Evolutionary conservation across 2,329 filamentous ascomycete species (phyloP), one percentile per base, ranked within the genome.

Genomic region (Claviceps cyperi): DNA sequence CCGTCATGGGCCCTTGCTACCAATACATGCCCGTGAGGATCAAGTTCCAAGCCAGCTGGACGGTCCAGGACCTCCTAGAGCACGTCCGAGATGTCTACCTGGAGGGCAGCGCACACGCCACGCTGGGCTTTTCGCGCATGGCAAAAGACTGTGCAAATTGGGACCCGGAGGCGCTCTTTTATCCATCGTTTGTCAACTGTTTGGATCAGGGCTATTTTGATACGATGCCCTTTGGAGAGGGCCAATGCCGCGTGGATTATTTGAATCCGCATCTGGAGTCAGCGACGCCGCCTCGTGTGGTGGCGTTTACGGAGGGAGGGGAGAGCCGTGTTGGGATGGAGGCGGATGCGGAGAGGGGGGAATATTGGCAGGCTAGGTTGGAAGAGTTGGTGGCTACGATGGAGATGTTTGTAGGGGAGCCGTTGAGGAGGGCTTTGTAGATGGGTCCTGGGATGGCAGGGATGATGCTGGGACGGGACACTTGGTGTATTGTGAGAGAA

Each of bases 1-100:
- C 50, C 32, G 53, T 60, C 39, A 59, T 62, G 58, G 60, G 59
- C 0, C 59, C 59, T 1, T 62, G 59, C 51, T 62, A 62, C 38
- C 59, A 62, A 22, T 62, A 61, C 52, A 60, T 59, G 46, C 59
- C 59, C 1, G 53, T 62, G 8, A 54, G 59, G n/a, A 58, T 62
- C 50, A 54, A 49, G 43, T 57, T 62, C 5, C 51, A 56, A 38
- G 28, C 52, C 17, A 38, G 45, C 21, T 61, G 57, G 59, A 61
- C 57, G 15, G 54, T 40, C 7, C 47, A 43, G 1, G 51, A 59
- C 3, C 52, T 62, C 2, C 32, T 62, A 5, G 51, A 58, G 32
- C 51, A 55, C 2, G 57, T 62, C 0, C 57, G 58, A 22, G 50
- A 36, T 5, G 55, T 61, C 19, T 59, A 54, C 2, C 54, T 60